These are phyloP conservation scores for Blastobotrys indianensis DNA, from an alignment of 1,139 yeast species.

Conservation along the genomic window DNA sequence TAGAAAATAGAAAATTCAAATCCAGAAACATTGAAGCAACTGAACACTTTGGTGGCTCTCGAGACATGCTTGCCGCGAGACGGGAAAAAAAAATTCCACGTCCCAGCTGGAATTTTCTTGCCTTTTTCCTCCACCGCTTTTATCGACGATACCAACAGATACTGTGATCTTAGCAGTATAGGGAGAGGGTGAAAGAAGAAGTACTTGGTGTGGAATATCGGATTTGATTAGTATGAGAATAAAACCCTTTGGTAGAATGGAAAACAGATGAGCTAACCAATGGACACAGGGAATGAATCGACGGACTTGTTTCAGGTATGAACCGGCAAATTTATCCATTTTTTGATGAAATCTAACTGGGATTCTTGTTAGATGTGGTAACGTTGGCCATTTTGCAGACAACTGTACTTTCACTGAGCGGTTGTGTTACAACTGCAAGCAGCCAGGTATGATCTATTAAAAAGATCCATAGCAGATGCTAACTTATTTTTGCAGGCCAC, in stretches of 20 bases:
- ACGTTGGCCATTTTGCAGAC: constrained; percentile 87
- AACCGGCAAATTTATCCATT: background rate
- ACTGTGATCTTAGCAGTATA: background rate
- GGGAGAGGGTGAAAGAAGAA: background rate
- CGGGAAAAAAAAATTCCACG: background rate
- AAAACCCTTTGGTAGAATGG: background rate
- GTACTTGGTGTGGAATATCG: background rate
- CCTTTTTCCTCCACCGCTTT: background rate
- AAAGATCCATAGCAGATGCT: background rate
- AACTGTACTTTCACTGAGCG: constrained; percentile 77
- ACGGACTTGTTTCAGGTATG: constrained; percentile 20
- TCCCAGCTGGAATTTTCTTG: background rate
- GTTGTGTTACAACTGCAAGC: constrained; percentile 88
- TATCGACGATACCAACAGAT: background rate
- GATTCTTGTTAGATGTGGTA: constrained; percentile 59
- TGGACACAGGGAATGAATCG: constrained; percentile 9
- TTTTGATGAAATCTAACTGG: background rate
- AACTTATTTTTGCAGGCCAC: constrained; percentile 45
- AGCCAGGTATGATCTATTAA: constrained; percentile 29
- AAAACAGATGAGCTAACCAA: background rate
- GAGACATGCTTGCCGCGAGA: no score
- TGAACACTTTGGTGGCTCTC: no score
- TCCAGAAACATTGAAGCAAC: background rate
- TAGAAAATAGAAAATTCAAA: background rate
- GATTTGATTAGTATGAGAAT: background rate